Base-by-base conservation (phyloP, 1,284 basidiomycete species). In the Ustilago nuda region DNA sequence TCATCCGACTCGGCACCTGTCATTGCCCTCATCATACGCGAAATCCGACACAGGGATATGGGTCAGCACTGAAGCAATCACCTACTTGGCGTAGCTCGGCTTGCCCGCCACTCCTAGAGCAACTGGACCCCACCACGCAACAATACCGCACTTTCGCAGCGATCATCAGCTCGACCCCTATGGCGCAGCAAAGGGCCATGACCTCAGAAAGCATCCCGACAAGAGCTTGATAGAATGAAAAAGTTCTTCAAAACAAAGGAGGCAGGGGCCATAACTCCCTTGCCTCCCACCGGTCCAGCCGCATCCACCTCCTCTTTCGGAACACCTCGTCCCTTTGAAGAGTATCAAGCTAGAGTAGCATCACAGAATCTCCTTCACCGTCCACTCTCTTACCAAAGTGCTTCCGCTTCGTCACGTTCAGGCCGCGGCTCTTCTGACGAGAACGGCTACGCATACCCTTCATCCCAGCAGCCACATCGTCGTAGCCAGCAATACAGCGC, bases 221-320 rank as follows among this genome's bases (percentile, higher is more conserved):
- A 52, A 30, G 56, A n/a, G 30, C 57, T 27, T 17, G 30, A 56
- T 57, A 60, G 48, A 27, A 76, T 76, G 73, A 76, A 76, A 52
- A 70, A 66, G 61, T 71, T 76, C 58, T 76, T 76, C 65, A 66
- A 46, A 51, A 15, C 56, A 33, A 76, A 71, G 68, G 72, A 71
- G 68, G 73, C 73, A 12, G 73, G 68, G 57, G 50, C 57, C 68
- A 76, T 76, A 65, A 71, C 67, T 53, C 73, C 73, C 48, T 51
- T 76, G 67, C 73, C 73, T 67, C 68, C 67, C 23, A 59, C 65
- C 54, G 65, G 50, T 33, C 61, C 68, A 8, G 48, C 64, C 33
- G 54, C 59, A 35, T 46, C 43, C 12, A 56, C 53, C 35, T 64
- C 64, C n/a, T 71, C 73, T 6, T 76, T 76, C 36, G 64, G 43